Base-by-base conservation (phyloP, 2,329 filamentous ascomycete genomes). In the Phialophora chinensis region DNA sequence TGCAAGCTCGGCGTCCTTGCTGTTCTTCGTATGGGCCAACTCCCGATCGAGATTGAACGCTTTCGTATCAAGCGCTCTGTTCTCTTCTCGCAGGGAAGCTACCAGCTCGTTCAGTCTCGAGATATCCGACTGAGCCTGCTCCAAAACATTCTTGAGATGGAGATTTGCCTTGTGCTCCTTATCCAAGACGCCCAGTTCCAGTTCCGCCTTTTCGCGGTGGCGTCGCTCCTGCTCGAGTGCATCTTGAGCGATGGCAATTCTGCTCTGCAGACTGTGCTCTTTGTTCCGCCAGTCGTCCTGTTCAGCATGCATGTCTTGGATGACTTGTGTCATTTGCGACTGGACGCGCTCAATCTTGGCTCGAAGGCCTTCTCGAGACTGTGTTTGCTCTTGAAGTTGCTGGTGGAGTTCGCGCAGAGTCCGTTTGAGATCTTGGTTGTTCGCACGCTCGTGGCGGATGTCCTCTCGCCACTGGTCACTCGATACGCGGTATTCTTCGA, bases 311-410 rank as follows among this genome's bases (percentile, higher is more conserved):
- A 97, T 88, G 68, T 96, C 90, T 55, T 88, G 87, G 61, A 91
- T 89, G 57, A 92, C 91, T 63, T 84, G 84, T 35, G 88, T 86
- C 90, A 98, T 94, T 72, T 97, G 92, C 69, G 92, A 87, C 78
- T 98, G 93, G 47, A 99, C 83, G 66, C 88, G 88, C 72, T 94
- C 87, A 74, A 97, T 91, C 78, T 95, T 96, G 76, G 84, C 83
- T 71, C 92, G 90, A 86, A 96, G 93, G 67, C 85, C 88, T 76
- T 97, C 92, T 65, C 93, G 90, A 66, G 96, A 86, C 69, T 90
- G 88, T 74, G 93, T 88, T 74, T 92, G 94, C 79, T 97, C 93
- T 74, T 95, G 89, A 50, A 95, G 87, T 75, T 96, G 93, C 54
- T 86, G 86, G 68, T 89, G 88, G 63, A 97, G 84, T 29, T 66